Evolutionary conservation across 805 yeast genomes (phyloP).

Genomic region (Candida sanyiensis): DNA sequence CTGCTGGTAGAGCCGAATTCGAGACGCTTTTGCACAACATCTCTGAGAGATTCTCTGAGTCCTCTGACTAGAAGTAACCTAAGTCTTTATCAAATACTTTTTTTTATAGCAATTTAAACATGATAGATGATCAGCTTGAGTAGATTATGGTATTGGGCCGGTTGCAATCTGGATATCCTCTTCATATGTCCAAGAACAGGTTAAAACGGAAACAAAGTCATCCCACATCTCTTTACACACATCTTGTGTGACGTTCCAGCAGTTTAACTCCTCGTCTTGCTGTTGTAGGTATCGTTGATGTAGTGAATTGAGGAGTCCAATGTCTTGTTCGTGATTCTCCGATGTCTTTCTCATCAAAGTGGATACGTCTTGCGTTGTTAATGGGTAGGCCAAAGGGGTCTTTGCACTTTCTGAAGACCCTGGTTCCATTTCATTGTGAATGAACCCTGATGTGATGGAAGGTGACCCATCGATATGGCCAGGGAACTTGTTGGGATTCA

Average conservation of each 20-base stretch:
- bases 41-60: slow-evolving; percentile 91
- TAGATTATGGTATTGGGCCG: no score
- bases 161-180: not conserved
- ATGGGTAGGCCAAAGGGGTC: slow-evolving; percentile 12
- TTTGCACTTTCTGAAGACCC: no score
- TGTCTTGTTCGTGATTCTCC: not conserved
- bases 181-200: slow-evolving; percentile 2
- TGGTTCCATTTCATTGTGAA: no score
- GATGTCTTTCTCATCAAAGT: not conserved
- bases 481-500: slow-evolving; percentile 2
- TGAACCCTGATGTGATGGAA: slow-evolving; percentile 6
- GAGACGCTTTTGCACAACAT: slow-evolving; percentile 67
- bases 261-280: slow-evolving; percentile 4
- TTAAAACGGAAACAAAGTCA: slow-evolving; percentile 5
- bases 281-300: not conserved
- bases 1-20: slow-evolving; percentile 69
- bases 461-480: slow-evolving; percentile 4
- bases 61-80: slow-evolving; percentile 58
- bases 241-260: slow-evolving; percentile 8
- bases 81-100: not conserved
- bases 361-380: slow-evolving; percentile 10
- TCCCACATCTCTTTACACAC: slow-evolving; percentile 8
- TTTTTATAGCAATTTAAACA: not conserved
- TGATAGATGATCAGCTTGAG: no score
- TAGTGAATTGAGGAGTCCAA: not conserved